phyloP scores from a whole-genome alignment of 2,329 filamentous ascomycete species.

The Aspergillus proliferans region DNA sequence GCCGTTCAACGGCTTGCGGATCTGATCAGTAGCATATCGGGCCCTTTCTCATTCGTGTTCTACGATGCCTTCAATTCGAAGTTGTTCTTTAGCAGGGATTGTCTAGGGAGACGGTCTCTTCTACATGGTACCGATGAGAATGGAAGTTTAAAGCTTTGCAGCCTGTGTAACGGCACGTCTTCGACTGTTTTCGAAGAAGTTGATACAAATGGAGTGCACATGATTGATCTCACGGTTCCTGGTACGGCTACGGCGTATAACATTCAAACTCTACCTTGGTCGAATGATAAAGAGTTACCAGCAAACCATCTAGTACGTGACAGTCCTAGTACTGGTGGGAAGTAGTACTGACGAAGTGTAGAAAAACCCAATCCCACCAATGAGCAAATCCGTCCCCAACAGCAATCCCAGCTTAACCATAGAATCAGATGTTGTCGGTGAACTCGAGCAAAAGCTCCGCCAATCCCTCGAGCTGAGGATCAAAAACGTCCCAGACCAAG shows the following conservation, averaged over 20 bases:
- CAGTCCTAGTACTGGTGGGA: background rate
- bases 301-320: constrained; percentile 19
- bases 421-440: constrained; percentile 47
- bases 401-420: constrained; percentile 23
- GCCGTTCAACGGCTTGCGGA: constrained; percentile 27
- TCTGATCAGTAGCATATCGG: constrained; percentile 59
- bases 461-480: constrained; percentile 61
- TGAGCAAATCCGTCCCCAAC: constrained; percentile 36
- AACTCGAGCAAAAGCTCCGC: constrained; percentile 50
- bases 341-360: constrained; percentile 10
- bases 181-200: constrained; percentile 65
- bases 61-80: constrained; percentile 58
- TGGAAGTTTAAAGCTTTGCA: constrained; percentile 59
- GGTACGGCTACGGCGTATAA: constrained; percentile 7
- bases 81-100: constrained; percentile 80
- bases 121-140: constrained; percentile 49
- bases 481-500: constrained; percentile 53
- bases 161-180: constrained; percentile 55
- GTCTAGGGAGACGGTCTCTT: constrained; percentile 78
- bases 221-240: constrained; percentile 48
- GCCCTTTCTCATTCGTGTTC: constrained; percentile 86
- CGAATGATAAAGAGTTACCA: constrained; percentile 11
- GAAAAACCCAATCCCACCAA: constrained; percentile 38
- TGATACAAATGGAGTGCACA: constrained; percentile 75
- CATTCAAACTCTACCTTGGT: constrained; percentile 24